Conservation (phyloP, 768 basidiomycete genomes). For the Scleroderma bovista region DNA sequence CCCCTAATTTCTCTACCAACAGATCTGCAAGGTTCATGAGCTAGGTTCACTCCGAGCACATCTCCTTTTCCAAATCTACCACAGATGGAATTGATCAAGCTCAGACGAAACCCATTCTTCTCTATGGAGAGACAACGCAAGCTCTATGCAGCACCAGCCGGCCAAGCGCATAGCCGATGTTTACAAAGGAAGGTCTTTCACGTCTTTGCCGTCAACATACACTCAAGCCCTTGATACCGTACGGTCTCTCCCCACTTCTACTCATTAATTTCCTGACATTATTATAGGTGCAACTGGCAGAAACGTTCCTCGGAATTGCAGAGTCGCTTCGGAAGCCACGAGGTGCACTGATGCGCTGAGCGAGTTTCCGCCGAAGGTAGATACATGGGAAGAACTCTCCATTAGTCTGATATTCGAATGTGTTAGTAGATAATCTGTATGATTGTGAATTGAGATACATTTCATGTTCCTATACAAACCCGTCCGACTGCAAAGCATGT, state of each 20-base stretch:
- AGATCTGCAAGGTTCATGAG: no score
- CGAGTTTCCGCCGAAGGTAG: no score
- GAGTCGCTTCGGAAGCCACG: not conserved
- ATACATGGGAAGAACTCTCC: no score
- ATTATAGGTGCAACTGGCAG: conserved; percentile 41
- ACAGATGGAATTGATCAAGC: conserved; percentile 5
- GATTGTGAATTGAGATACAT: no score
- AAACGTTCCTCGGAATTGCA: conserved; percentile 23
- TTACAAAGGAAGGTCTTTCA: not conserved
- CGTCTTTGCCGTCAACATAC: conserved; percentile 35
- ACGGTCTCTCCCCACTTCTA: conserved; percentile 4
- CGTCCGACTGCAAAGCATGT: no score
- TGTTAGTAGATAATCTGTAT: no score
- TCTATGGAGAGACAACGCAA: conserved; percentile 32
- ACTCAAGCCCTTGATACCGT: conserved; percentile 43
- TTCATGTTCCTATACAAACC: no score
- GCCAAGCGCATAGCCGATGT: not conserved
- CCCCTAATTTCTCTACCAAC: not conserved
- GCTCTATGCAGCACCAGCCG: conserved; percentile 19
- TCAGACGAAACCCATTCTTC: conserved; percentile 18
- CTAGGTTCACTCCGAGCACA: conserved; percentile 6
- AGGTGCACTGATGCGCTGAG: conserved; percentile 38
- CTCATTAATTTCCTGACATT: not conserved
- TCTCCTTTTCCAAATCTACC: conserved; percentile 3
- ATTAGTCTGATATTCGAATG: no score